These are phyloP conservation scores for Lipomyces chichibuensis DNA, from an alignment of 805 yeast genomes.

Conservation along the genomic window DNA sequence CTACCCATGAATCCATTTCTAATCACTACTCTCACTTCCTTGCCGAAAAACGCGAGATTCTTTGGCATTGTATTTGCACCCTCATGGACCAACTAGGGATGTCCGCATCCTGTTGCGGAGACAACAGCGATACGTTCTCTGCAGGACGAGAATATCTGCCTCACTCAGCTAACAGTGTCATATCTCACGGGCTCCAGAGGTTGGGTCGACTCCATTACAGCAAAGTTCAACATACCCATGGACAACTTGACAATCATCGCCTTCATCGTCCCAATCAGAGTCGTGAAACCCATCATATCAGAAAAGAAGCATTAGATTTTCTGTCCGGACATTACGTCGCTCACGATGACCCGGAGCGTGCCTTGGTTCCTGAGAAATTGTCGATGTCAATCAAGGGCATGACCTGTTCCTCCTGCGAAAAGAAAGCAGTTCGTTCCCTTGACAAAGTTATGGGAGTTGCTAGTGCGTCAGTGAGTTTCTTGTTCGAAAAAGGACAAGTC, in stretches of 20 bases:
- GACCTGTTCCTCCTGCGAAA: constrained; percentile 30
- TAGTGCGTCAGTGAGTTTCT: constrained; percentile 10
- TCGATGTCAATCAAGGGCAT: constrained; percentile 24
- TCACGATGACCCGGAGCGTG: constrained; percentile 16
- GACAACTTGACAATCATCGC: not conserved
- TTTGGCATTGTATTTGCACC: constrained; percentile 27
- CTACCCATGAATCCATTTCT: constrained; percentile 18
- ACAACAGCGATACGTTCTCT: too few relatives aligned
- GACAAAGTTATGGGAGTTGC: constrained; percentile 12
- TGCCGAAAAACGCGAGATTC: constrained; percentile 12
- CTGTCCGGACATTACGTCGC: not conserved
- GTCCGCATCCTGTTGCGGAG: constrained; percentile 11
- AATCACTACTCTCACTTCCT: constrained; percentile 24
- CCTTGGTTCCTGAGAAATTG: constrained; percentile 4
- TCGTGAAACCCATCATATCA: not conserved
- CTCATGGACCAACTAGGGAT: constrained; percentile 14
- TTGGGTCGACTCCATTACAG: not conserved
- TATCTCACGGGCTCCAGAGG: not conserved
- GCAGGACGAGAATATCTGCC: too few relatives aligned
- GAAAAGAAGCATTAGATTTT: not conserved
- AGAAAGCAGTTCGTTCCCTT: constrained; percentile 14
- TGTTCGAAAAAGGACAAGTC: constrained; percentile 14
- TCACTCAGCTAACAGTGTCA: not conserved
- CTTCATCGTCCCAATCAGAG: too few relatives aligned
- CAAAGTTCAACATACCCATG: constrained; percentile 1